A percentile compares a stretch with the other conserved stretches of the same genome.
These are phyloP conservation scores for Hebeloma cylindrosporum DNA, from an alignment of 768 basidiomycete genomes.

Conservation along the genomic window DNA sequence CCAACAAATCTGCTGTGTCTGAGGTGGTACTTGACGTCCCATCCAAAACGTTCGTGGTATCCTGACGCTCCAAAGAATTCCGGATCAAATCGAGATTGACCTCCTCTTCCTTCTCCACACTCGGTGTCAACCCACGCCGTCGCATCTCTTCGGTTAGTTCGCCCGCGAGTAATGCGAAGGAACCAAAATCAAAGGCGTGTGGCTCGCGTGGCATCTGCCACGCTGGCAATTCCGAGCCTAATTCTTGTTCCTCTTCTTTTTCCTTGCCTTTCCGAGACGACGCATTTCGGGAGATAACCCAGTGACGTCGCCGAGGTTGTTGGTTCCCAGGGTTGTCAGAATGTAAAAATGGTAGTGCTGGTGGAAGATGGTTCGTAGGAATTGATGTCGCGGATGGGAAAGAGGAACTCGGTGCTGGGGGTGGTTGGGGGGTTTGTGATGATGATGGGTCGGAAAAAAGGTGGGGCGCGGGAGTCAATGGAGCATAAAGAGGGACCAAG, in stretches of 20 bases:
- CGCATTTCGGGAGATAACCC: slow-evolving; percentile 57
- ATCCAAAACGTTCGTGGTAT: slow-evolving; percentile 18
- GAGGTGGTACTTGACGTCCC: no score
- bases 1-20: slow-evolving; percentile 17
- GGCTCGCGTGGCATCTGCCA: slow-evolving; percentile 55
- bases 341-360: slow-evolving; percentile 20
- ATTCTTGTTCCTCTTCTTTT: slow-evolving; percentile 40
- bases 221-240: slow-evolving; percentile 34
- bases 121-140: slow-evolving; percentile 13
- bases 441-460: slow-evolving; percentile 15
- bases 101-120: slow-evolving; percentile 12
- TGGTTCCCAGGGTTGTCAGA: slow-evolving; percentile 15
- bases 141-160: slow-evolving; percentile 46
- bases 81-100: slow-evolving; percentile 37
- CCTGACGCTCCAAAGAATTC: slow-evolving; percentile 38
- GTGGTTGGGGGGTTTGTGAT: slow-evolving; percentile 8
- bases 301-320: slow-evolving; percentile 50
- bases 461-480: slow-evolving; percentile 22
- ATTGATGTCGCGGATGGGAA: slow-evolving; percentile 23
- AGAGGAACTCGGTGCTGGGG: neutral
- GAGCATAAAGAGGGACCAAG: slow-evolving; percentile 57
- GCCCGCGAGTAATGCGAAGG: slow-evolving; percentile 54
- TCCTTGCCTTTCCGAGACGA: slow-evolving; percentile 50
- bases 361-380: slow-evolving; percentile 24
- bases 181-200: slow-evolving; percentile 60